phyloP scores from a whole-genome alignment of 768 basidiomycete species.

The Russula earlei region DNA sequence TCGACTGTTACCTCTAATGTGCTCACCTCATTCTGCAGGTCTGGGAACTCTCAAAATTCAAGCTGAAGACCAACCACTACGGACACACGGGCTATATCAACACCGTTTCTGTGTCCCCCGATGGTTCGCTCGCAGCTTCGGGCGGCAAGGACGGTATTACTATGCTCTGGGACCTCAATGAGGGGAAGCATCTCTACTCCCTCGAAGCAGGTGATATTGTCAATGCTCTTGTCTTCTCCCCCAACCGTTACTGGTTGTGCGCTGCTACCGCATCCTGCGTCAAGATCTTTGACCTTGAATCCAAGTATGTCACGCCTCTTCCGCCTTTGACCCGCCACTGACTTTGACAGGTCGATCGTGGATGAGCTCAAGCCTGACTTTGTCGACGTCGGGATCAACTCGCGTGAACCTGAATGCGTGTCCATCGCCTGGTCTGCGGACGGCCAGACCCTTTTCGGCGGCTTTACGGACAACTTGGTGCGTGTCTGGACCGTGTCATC shows the following conservation, averaged over 20 bases:
- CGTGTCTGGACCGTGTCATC: constrained; percentile 82
- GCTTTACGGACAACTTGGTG: constrained; percentile 91
- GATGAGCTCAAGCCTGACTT: constrained; percentile 98
- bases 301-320: constrained; percentile 61
- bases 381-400: constrained; percentile 59
- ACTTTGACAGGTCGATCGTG: constrained; percentile 69
- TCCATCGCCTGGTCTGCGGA: constrained; percentile 98
- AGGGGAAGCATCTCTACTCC: constrained; percentile 99
- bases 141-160: constrained; percentile 99
- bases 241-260: constrained; percentile 99
- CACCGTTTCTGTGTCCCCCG: constrained; percentile 96
- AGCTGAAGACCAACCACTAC: constrained; percentile 99
- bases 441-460: constrained; percentile 94
- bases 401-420: constrained; percentile 82
- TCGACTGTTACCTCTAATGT: not conserved
- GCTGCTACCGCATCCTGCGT: constrained; percentile 95
- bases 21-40: constrained; percentile 45
- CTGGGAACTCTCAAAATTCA: constrained; percentile 99
- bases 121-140: constrained; percentile 96
- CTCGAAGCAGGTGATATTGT: constrained; percentile 97
- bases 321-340: constrained; percentile 2
- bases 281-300: constrained; percentile 99
- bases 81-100: constrained; percentile 99
- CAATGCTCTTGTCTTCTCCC: constrained; percentile 99
- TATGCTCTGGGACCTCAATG: constrained; percentile 99